Evolutionary conservation across 371 early-diverging fungal genomes (phyloP), one percentile per base, ranked within the genome.

Genomic region (Circinella minor): DNA sequence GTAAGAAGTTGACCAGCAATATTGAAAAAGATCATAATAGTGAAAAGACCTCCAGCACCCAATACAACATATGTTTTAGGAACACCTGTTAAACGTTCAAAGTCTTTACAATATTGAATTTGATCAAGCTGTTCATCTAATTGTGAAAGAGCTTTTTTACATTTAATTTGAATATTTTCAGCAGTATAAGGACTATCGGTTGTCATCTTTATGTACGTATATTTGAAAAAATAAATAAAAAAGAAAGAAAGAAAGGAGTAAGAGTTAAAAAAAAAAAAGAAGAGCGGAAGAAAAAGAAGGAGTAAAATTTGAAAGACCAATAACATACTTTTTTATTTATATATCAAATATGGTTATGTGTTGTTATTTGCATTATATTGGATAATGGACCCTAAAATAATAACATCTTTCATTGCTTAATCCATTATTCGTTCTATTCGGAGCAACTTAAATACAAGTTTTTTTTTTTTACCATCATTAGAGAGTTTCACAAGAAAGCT

Each of bases 1-100:
- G 95, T 94, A 59, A 94, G 73, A 18, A 94, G 80, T 59, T 86
- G 78, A 47, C 91, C 95, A 61, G 91, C 95, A 70, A 95, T 72
- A 79, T 98, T 95, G 79, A 98, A 93, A 76, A 96, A 91, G 74
- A 96, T 90, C 76, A 96, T 86, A n/a, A 93, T 39, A 61, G 88
- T 66, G 49, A 89, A 51, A 43, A 95, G 68, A 4, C 72, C 72
- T 18, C 80, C 89, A 38, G 81, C 74, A 14, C 93, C 95, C 18
- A 85, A 67, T 20, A 84, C 92, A 34, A 93, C 59, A 78, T 65
- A 66, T 34, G 65, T 66, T 36, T 73, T 73, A 17, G 67, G 70
- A 7, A 73, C 62, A 20, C 73, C 70, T 0, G 73, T 73, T 36
- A 37, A 78, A 59, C 81, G 83, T 81, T 96, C 91, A 66, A 94